These are phyloP conservation scores for Agaricus sinodeliciosus DNA, from an alignment of 768 basidiomycete genomes.

Conservation along the genomic window DNA sequence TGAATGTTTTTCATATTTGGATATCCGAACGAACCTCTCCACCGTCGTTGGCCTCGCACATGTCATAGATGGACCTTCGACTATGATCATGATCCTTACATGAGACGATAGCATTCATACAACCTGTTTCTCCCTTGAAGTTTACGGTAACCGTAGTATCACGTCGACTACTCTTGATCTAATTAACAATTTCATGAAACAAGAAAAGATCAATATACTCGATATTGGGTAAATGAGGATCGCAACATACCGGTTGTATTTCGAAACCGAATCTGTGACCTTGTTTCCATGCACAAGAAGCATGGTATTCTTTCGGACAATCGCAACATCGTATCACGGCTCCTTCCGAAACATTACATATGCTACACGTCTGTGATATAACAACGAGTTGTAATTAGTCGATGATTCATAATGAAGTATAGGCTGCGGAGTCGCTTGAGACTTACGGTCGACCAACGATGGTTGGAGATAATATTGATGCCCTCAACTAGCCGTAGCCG, in stretches of 20 bases:
- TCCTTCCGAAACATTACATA: constrained; percentile 70
- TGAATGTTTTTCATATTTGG: not conserved
- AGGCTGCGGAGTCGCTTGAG: not conserved
- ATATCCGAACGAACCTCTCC: constrained; percentile 53
- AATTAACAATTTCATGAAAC: not conserved
- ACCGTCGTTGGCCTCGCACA: constrained; percentile 80
- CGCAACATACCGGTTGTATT: constrained; percentile 62
- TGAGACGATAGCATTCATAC: constrained; percentile 69
- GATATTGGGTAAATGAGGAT: not conserved
- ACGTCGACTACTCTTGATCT: constrained; percentile 76
- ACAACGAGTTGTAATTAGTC: not conserved
- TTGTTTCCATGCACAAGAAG: constrained; percentile 84
- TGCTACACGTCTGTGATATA: constrained; percentile 52
- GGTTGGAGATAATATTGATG: constrained; percentile 61
- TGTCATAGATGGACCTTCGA: constrained; percentile 66
- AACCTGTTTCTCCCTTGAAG: constrained; percentile 74
- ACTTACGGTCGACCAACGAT: constrained; percentile 72
- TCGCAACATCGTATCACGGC: constrained; percentile 82
- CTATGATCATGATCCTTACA: constrained; percentile 72
- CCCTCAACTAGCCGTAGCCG: constrained; percentile 82
- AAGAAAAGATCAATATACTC: not conserved
- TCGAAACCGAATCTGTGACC: constrained; percentile 91
- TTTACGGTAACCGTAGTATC: constrained; percentile 59
- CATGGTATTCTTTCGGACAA: constrained; percentile 76
- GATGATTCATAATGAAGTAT: not conserved